Base-by-base conservation (phyloP, 31 red algal genomes). In the Odonthalia washingtoniensis region DNA sequence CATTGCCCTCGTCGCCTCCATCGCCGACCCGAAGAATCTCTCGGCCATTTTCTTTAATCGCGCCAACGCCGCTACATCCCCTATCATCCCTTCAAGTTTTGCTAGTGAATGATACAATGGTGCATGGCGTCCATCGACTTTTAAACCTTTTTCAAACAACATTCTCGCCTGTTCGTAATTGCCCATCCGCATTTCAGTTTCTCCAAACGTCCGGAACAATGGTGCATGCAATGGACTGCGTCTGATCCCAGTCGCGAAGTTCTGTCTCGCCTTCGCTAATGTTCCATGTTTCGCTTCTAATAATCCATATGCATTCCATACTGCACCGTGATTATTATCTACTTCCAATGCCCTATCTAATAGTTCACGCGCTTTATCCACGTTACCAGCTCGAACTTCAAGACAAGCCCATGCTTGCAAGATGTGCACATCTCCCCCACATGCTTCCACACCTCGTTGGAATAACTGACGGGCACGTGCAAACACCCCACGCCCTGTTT, bases 391-490 rank as follows among this genome's bases (percentile, higher is more conserved):
- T 1, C 65, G 43, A 6, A 74, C 81, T 75, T 97, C 95, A 73
- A 99, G 64, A 76, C 96, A 82, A 6, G 87, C 97, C 82, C 88
- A 95, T 26, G 95, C 97, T 66, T 99, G 97, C 94, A 94, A 99
- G 16, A 99, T 75, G 35, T 94, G 87, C 26, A 82, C 97, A 74
- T 99, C 92, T 72, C 67, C 42, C 9, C 92, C 92, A 79, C 93
- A 91, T 37, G 85, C 73, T 61, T 88, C 65, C 72, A 99, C 52
- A 31, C 97, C 97, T 39, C 93, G 65, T 30, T 78, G 53, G 69
- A 99, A 97, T 61, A 99, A 87, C 30, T 86, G 81, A 36, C 87
- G 77, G 5, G 92, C 92, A n/a, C 89, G 80, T 87, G 91, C 88
- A 5, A 65, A 40, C 28, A 72, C 74, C 46, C 95, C 95, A 3